Evolutionary conservation across 148 eudicot genomes (phyloP).

Genomic region (Fagopyrum esculentum): DNA sequence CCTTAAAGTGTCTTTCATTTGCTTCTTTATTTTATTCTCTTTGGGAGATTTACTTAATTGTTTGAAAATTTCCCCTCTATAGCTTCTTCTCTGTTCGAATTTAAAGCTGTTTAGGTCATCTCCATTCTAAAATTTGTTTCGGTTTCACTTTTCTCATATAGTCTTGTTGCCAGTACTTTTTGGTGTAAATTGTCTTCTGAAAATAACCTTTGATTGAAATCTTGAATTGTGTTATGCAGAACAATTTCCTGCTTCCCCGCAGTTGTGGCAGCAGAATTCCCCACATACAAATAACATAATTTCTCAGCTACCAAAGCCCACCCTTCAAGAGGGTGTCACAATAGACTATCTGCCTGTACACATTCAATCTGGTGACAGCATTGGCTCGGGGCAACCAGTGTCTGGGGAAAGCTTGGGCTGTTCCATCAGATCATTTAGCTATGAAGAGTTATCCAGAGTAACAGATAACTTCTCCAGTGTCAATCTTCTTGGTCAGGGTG

Average conservation of each 20-base stretch:
- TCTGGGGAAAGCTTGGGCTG: constrained; percentile 11
- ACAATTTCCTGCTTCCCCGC: not conserved
- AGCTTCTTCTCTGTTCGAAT: too few relatives aligned
- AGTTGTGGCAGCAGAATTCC: constrained; percentile 1
- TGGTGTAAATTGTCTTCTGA: not conserved
- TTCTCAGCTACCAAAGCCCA: constrained; percentile 5
- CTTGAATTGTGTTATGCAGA: constrained; percentile 3
- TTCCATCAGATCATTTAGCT: constrained; percentile 10
- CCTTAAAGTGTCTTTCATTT: too few relatives aligned
- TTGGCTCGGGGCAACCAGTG: constrained; percentile 8
- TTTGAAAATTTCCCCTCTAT: too few relatives aligned
- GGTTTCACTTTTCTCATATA: not conserved
- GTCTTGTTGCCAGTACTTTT: not conserved
- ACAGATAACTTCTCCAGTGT: constrained; percentile 2
- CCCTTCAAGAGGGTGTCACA: not conserved
- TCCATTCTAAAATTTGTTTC: not conserved
- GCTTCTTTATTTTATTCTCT: too few relatives aligned
- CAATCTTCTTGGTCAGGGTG: constrained; percentile 14
- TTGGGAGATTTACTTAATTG: too few relatives aligned
- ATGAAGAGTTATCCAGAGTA: constrained; percentile 5
- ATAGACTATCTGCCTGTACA: not conserved
- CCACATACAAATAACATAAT: not conserved
- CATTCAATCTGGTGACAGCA: not conserved
- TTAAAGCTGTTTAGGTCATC: too few relatives aligned
- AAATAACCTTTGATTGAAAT: not conserved